Evolutionary conservation across 352 stramenopile species (phyloP).

Genomic region (Pythium angustatum): DNA sequence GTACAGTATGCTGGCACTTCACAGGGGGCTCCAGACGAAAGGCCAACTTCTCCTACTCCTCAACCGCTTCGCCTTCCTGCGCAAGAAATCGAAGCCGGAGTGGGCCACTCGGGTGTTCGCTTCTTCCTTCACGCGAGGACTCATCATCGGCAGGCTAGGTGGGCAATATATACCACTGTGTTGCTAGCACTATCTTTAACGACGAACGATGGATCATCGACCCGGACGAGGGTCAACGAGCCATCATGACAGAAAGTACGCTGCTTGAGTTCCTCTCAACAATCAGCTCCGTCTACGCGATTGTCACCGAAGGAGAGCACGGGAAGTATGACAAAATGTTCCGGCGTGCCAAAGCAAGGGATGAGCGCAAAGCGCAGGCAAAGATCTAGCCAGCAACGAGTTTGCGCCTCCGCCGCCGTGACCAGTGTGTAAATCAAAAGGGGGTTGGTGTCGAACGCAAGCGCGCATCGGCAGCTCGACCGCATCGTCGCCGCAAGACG

Average conservation of each 20-base stretch:
- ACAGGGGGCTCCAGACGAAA: neutral
- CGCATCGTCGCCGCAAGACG: neutral
- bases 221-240: neutral
- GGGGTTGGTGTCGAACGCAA: neutral
- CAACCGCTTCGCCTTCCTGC: neutral
- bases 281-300: slow-evolving; percentile 5
- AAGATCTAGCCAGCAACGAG: neutral
- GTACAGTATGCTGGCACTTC: slow-evolving; percentile 1
- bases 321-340: neutral
- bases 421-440: neutral
- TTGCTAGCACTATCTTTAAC: neutral
- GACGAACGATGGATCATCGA: neutral
- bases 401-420: neutral
- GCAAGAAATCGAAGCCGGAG: neutral
- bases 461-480: neutral
- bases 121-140: neutral
- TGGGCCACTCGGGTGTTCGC: neutral
- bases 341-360: neutral
- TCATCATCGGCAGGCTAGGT: neutral
- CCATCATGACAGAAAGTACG: neutral
- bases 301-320: neutral
- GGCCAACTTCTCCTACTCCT: neutral
- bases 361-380: neutral
- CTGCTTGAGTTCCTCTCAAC: neutral
- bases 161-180: slow-evolving; percentile 4